Conservation (phyloP, 108 stramenopile genomes). For the Nitzschia palea region DNA sequence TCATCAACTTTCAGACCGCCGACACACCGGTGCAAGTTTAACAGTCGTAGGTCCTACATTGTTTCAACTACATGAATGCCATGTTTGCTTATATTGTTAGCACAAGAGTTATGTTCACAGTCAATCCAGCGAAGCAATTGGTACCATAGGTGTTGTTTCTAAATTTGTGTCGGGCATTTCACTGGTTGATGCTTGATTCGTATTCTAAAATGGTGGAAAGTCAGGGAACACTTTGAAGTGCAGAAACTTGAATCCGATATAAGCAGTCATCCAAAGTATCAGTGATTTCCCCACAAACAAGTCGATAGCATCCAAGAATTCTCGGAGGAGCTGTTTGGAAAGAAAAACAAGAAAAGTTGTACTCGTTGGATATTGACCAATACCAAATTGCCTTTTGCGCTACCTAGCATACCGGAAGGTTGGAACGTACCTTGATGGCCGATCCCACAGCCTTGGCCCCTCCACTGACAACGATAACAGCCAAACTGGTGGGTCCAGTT, state of each 20-base stretch:
- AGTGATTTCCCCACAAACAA: slow-evolving; percentile 89
- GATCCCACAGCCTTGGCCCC: slow-evolving; percentile 72
- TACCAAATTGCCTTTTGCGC: too few species aligned
- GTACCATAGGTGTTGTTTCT: too few species aligned
- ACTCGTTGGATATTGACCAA: too few species aligned
- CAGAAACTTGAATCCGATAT: slow-evolving; percentile 88
- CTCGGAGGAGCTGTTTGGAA: slow-evolving; percentile 51
- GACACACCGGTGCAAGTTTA: neutral
- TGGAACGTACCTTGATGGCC: slow-evolving; percentile 22
- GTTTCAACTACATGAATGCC: too few species aligned
- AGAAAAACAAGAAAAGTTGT: neutral
- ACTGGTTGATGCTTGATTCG: too few species aligned
- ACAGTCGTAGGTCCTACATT: too few species aligned
- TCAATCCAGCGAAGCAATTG: too few species aligned
- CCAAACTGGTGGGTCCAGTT: slow-evolving; percentile 30
- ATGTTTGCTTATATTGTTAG: too few species aligned
- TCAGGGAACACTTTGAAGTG: slow-evolving; percentile 93
- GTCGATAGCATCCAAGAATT: slow-evolving; percentile 79
- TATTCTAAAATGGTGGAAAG: slow-evolving; percentile 56
- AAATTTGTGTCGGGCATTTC: too few species aligned
- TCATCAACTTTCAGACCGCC: slow-evolving; percentile 74
- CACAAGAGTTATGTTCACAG: too few species aligned
- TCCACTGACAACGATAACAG: slow-evolving; percentile 58
- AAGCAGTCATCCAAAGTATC: slow-evolving; percentile 79
- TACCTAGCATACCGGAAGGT: too few species aligned